Evolutionary conservation across 2,329 filamentous ascomycete species (phyloP).

Genomic region (Madurella fahalii): DNA sequence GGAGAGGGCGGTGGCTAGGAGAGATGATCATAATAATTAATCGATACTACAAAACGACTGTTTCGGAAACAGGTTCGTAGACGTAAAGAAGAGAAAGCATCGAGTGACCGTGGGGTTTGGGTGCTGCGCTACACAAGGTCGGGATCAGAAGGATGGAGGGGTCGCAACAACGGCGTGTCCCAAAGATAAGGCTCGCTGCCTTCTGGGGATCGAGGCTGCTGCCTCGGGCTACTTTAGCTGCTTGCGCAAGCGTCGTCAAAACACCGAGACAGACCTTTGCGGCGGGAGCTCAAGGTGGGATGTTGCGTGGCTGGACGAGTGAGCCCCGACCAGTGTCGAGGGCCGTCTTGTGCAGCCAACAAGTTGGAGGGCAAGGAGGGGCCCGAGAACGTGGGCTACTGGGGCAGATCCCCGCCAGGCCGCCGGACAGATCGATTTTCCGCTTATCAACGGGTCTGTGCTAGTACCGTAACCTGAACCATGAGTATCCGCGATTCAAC

Average conservation of each 20-base stretch:
- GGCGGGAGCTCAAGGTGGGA: not conserved
- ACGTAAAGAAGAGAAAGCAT: not conserved
- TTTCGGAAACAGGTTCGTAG: not conserved
- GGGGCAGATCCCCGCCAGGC: constrained; percentile 3
- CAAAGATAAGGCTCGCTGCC: not conserved
- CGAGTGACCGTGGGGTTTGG: not conserved
- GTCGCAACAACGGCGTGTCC: not conserved
- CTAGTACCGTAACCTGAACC: not conserved
- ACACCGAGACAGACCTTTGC: not conserved
- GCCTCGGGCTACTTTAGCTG: not conserved
- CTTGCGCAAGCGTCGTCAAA: not conserved
- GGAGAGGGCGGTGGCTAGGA: not conserved
- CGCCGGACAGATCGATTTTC: not conserved
- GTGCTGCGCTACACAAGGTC: not conserved
- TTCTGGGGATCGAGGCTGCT: not conserved
- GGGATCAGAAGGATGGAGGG: not conserved
- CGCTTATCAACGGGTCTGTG: not conserved
- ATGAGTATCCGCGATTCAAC: no score
- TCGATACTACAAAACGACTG: no score
- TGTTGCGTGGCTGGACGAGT: not conserved
- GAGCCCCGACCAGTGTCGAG: not conserved
- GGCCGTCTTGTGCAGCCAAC: constrained; percentile 8
- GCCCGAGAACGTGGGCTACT: constrained; percentile 9
- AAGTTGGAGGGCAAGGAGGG: constrained; percentile 13
- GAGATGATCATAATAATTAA: not conserved